Evolutionary conservation across 805 yeast species (phyloP), one percentile per base, ranked within the genome.

Genomic region (Kregervanrija pseudodelftensis): DNA sequence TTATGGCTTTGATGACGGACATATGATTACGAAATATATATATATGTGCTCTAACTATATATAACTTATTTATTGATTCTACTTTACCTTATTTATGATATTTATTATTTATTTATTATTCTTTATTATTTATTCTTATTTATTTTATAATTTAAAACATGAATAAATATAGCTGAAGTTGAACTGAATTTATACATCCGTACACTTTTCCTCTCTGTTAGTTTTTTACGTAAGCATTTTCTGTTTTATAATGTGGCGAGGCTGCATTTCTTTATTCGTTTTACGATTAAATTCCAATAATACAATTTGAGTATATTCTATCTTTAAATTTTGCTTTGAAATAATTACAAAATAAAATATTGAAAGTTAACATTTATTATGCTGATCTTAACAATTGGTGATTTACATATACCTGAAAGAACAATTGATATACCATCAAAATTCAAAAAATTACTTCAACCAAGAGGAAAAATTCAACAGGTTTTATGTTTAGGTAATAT

Each of bases 401-500:
- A 91, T 60, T 72, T 91, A 2, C 88, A 82, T 62, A 84, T 91
- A 31, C 99, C 99, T 1, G 89, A 87, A 45, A 70, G 96, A 52
- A 85, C 91, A 9, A 70, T 77, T 28, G 90, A 65, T 33, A 57
- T 78, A 2, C 84, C 83, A 8, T 53, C 55, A 2, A 71, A 84
- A 72, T 89, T 93, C 66, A 74, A 72, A 49, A 85, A 83, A 57
- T 73, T 93, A 36, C 70, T 93, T 36, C 75, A 80, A 12, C 95
- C 97, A 30, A 46, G 60, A 8, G 91, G 85, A 33, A 89, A 85
- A 62, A 87, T 93, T 41, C 76, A 86, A 15, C 90, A 86, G 59
- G 95, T 90, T 3, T 68, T 88, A 39, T 79, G 95, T 54, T 66
- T 88, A 10, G 99, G 98, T 0, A 93, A 91, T 61, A 75, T 85